phyloP scores from a whole-genome alignment of 2,329 filamentous ascomycete species.

The Ophiostoma sp. region DNA sequence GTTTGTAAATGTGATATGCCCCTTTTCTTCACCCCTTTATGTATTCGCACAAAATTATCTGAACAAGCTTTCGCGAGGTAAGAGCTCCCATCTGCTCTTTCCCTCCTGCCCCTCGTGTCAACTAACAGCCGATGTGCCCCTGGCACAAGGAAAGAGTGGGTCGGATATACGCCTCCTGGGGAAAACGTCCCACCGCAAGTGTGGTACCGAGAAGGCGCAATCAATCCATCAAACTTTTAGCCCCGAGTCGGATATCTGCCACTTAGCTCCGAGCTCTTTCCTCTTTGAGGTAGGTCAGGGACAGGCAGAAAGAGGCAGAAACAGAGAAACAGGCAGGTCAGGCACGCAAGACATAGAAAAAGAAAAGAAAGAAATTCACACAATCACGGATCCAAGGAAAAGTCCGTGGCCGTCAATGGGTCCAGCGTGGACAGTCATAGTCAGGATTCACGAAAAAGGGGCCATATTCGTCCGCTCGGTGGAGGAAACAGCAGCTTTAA shows the following conservation, averaged over 20 bases:
- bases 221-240: neutral
- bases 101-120: constrained; percentile 4
- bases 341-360: neutral
- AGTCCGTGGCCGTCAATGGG: neutral
- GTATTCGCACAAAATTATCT: neutral
- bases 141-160: neutral
- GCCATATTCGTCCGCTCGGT: neutral
- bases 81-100: neutral
- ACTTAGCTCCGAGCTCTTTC: constrained; percentile 20
- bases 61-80: neutral
- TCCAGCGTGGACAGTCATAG: neutral
- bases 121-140: constrained; percentile 11
- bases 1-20: neutral
- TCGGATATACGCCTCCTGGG: constrained; percentile 14
- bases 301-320: neutral
- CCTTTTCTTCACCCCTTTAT: neutral
- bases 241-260: constrained; percentile 11
- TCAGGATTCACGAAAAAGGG: neutral
- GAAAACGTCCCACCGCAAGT: constrained; percentile 20
- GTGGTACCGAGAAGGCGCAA: neutral
- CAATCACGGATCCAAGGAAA: neutral
- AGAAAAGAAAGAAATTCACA: too few species aligned
- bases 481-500: neutral
- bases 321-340: neutral
- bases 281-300: neutral